These are phyloP conservation scores for Trichomonascus vanleenenianus DNA, from an alignment of 805 yeast species.

Conservation along the genomic window DNA sequence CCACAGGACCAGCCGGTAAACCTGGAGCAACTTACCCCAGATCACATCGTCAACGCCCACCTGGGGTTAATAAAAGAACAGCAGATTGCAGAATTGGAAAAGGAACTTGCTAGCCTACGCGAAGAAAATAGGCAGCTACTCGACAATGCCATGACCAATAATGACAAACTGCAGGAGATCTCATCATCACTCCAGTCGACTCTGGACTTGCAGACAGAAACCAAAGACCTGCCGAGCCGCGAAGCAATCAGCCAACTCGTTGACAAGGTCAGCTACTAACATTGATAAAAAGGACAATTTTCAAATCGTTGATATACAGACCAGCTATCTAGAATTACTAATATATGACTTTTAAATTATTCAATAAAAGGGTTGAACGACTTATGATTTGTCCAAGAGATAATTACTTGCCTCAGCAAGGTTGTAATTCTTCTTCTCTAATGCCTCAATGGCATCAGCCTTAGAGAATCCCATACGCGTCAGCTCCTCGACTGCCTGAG, in stretches of 20 bases:
- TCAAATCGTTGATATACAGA: too few relatives aligned
- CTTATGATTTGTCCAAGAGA: constrained; percentile 45
- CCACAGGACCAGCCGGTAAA: constrained; percentile 15
- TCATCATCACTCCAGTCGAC: neutral
- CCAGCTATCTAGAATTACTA: too few relatives aligned
- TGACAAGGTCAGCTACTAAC: too few relatives aligned
- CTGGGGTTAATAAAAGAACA: constrained; percentile 18
- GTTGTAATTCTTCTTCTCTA: constrained; percentile 63
- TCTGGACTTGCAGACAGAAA: neutral
- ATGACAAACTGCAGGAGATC: neutral
- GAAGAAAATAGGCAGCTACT: constrained; percentile 9
- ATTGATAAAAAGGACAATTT: too few relatives aligned
- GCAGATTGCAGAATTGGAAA: constrained; percentile 16
- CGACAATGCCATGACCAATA: neutral
- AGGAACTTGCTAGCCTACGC: neutral
- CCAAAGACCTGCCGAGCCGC: too few relatives aligned
- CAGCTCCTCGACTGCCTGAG: constrained; percentile 64
- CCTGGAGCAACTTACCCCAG: constrained; percentile 25
- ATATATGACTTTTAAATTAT: neutral
- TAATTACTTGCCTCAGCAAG: constrained; percentile 82
- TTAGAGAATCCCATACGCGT: constrained; percentile 84
- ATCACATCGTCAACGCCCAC: constrained; percentile 24
- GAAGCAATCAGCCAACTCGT: too few relatives aligned
- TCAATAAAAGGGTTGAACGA: neutral
- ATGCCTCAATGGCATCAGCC: constrained; percentile 58